Percentiles rank a stretch among this genome's conserved stretches.
phyloP scores from a whole-genome alignment of 345 rosid species.

The Moringa oleifera region DNA sequence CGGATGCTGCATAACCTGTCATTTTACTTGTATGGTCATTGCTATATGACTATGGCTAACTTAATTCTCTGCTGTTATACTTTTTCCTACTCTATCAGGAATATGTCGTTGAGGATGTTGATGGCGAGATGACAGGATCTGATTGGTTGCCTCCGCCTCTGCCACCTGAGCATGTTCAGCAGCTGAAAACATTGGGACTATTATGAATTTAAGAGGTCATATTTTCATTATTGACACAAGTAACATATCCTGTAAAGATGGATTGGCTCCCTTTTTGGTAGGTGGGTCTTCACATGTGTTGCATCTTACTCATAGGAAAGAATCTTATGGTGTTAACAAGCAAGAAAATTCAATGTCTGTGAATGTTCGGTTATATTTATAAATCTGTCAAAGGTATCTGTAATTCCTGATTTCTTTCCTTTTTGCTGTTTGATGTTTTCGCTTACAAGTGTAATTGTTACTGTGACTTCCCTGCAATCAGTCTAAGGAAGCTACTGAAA shows the following conservation, averaged over 20 bases:
- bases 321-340: constrained; percentile 5
- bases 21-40: not conserved
- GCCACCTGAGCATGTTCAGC: constrained; percentile 85
- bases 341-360: constrained; percentile 6
- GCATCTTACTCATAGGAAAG: not conserved
- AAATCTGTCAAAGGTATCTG: not conserved
- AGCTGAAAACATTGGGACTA: constrained; percentile 87
- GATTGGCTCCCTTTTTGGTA: constrained; percentile 23
- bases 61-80: not conserved
- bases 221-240: constrained; percentile 11
- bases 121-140: constrained; percentile 74
- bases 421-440: not conserved
- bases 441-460: not conserved
- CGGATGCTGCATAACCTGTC: not conserved
- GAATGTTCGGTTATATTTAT: not conserved
- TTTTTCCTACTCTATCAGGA: constrained; percentile 41
- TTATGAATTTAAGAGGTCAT: constrained; percentile 31
- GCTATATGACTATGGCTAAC: not conserved
- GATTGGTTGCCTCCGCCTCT: constrained; percentile 92
- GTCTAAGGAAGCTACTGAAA: not conserved
- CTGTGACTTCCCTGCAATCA: not conserved
- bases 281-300: constrained; percentile 17
- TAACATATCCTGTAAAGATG: constrained; percentile 20
- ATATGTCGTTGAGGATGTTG: constrained; percentile 98
- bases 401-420: not conserved